Evolutionary conservation across 1,139 yeast species (phyloP).

Genomic region (Candida glucosophila): DNA sequence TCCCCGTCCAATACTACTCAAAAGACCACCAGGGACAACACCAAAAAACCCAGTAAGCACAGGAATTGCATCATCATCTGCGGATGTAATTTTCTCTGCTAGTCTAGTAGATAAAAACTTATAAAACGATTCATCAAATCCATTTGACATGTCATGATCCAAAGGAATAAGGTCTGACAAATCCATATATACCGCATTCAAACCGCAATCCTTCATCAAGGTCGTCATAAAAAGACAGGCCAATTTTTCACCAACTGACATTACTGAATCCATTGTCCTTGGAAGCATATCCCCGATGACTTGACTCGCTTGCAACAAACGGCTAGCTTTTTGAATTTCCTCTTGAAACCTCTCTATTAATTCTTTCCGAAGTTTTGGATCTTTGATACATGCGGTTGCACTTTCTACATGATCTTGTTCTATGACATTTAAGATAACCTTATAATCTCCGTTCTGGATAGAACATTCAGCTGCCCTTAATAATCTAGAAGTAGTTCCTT

Average conservation of each 20-base stretch:
- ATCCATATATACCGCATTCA: slow-evolving; percentile 71
- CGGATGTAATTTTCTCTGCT: slow-evolving; percentile 42
- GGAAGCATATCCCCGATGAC: slow-evolving; percentile 88
- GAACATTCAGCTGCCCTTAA: slow-evolving; percentile 76
- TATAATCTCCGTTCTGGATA: slow-evolving; percentile 45
- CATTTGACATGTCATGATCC: slow-evolving; percentile 42
- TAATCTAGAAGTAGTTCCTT: slow-evolving; percentile 88
- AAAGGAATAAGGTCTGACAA: slow-evolving; percentile 62
- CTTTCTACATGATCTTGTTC: slow-evolving; percentile 71
- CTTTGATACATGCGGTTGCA: slow-evolving; percentile 48
- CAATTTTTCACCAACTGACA: slow-evolving; percentile 91
- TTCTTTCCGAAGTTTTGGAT: slow-evolving; percentile 32
- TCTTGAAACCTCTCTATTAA: slow-evolving; percentile 48
- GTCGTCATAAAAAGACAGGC: slow-evolving; percentile 86
- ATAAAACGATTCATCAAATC: slow-evolving; percentile 66
- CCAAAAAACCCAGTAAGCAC: slow-evolving; percentile 96
- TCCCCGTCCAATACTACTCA: slow-evolving; percentile 92
- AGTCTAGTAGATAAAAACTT: slow-evolving; percentile 50
- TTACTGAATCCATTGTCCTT: slow-evolving; percentile 79
- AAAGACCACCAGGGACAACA: slow-evolving; percentile 84
- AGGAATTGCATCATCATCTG: slow-evolving; percentile 55
- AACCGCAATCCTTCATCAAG: slow-evolving; percentile 71
- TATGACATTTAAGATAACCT: slow-evolving; percentile 48
- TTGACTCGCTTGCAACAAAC: slow-evolving; percentile 76
- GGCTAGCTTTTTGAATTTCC: slow-evolving; percentile 62